phyloP scores from a whole-genome alignment of 129 eudicot genomes.

The Artemisia tridentata region DNA sequence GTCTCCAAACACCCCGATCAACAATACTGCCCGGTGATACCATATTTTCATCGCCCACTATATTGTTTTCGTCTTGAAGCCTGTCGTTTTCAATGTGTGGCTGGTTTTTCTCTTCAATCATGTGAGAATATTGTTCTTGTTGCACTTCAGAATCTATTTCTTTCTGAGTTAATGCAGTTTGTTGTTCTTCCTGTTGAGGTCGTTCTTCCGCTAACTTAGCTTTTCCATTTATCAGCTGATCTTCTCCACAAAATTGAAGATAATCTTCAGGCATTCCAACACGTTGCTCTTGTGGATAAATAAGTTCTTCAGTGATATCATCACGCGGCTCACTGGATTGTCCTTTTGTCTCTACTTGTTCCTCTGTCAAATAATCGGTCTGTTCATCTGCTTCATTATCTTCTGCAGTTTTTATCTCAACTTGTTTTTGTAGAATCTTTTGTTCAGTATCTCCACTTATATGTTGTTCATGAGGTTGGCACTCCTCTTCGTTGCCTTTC shows the following conservation, averaged over 20 bases:
- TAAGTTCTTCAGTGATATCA: slow-evolving; percentile 5
- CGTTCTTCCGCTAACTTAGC: slow-evolving; percentile 18
- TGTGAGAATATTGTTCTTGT: not conserved
- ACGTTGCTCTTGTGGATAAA: slow-evolving; percentile 13
- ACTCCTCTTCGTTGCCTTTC: not conserved
- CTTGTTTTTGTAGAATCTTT: slow-evolving; percentile 2
- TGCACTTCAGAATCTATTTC: slow-evolving; percentile 3
- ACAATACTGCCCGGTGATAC: not conserved
- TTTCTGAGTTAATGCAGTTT: slow-evolving; percentile 20
- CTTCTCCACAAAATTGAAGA: slow-evolving; percentile 19
- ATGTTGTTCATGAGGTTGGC: not conserved
- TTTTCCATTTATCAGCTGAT: slow-evolving; percentile 7
- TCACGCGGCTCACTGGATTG: no score
- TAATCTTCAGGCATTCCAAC: slow-evolving; percentile 8
- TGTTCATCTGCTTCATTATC: not conserved
- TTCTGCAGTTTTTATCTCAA: not conserved
- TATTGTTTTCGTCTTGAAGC: no score
- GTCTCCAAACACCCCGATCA: slow-evolving; percentile 21
- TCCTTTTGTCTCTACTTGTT: slow-evolving; percentile 9
- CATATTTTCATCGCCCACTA: not conserved
- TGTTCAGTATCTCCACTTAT: not conserved
- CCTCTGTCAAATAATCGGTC: not conserved
- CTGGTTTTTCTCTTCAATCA: no score
- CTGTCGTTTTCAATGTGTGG: no score
- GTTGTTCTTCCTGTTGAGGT: slow-evolving; percentile 31